phyloP scores from a whole-genome alignment of 345 rosid genomes.

The Syzygium grande region DNA sequence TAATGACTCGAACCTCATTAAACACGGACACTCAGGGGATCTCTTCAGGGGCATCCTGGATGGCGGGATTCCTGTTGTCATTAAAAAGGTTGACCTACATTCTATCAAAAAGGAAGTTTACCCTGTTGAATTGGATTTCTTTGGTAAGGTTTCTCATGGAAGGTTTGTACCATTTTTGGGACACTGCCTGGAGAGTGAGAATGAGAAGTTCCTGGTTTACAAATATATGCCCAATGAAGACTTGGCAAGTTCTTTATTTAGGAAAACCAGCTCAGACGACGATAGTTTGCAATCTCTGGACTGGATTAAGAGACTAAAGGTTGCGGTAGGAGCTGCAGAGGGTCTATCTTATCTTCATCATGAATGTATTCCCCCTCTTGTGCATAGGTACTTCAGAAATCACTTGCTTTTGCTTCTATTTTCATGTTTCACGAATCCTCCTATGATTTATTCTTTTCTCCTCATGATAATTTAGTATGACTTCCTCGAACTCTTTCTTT shows the following conservation, averaged over 20 bases:
- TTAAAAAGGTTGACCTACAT: slow-evolving; percentile 60
- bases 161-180: slow-evolving; percentile 86
- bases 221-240: slow-evolving; percentile 88
- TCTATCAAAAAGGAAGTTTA: slow-evolving; percentile 49
- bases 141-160: slow-evolving; percentile 64
- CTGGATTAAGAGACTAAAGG: slow-evolving; percentile 97
- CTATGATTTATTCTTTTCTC: neutral
- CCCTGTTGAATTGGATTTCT: slow-evolving; percentile 68
- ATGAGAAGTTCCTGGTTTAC: slow-evolving; percentile 74
- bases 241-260: slow-evolving; percentile 66
- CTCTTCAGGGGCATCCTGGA: slow-evolving; percentile 70
- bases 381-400: slow-evolving; percentile 63
- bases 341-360: slow-evolving; percentile 82
- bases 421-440: neutral
- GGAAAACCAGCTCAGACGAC: slow-evolving; percentile 50
- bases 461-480: neutral
- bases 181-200: slow-evolving; percentile 74
- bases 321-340: slow-evolving; percentile 95
- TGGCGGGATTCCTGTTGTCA: slow-evolving; percentile 47
- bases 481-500: neutral
- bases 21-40: slow-evolving; percentile 89
- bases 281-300: slow-evolving; percentile 80
- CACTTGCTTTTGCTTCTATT: neutral
- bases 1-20: slow-evolving; percentile 64
- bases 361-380: slow-evolving; percentile 80